Conservation (phyloP, 768 basidiomycete genomes). For the Dioszegia aurantiaca region DNA sequence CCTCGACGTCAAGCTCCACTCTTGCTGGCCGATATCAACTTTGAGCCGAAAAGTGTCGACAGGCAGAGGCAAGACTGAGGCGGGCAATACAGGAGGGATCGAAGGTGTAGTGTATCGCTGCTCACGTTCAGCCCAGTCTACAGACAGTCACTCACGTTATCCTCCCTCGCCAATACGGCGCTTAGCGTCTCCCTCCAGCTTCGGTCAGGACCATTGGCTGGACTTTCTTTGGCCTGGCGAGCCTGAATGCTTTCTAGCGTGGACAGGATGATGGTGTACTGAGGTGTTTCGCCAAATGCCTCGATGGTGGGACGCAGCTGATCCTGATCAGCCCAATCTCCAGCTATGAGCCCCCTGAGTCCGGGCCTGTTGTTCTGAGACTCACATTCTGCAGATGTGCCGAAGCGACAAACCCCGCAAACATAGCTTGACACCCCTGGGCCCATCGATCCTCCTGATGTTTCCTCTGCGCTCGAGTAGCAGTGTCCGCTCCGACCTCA, state of each 20-base stretch:
- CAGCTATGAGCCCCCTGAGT: background rate
- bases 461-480: background rate
- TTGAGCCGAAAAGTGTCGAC: no score
- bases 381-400: conserved; percentile 9
- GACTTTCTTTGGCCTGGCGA: background rate
- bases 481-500: no score
- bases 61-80: no score
- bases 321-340: background rate
- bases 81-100: no score
- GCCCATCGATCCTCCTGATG: conserved; percentile 8
- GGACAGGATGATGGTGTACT: conserved; percentile 7
- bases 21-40: background rate
- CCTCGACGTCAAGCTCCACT: background rate
- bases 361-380: background rate
- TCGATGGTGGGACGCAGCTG: conserved; percentile 3
- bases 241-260: background rate
- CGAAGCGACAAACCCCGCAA: conserved; percentile 17
- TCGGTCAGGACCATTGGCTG: background rate
- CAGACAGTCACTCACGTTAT: conserved; percentile 1
- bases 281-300: conserved; percentile 8
- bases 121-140: background rate
- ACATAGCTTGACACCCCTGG: conserved; percentile 17
- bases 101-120: no score
- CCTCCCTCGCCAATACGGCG: background rate
- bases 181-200: background rate